Percentiles rank a stretch among this genome's conserved stretches.
Evolutionary conservation across 805 yeast species (phyloP).

Genomic region (Yamadazyma paraphyllophila): DNA sequence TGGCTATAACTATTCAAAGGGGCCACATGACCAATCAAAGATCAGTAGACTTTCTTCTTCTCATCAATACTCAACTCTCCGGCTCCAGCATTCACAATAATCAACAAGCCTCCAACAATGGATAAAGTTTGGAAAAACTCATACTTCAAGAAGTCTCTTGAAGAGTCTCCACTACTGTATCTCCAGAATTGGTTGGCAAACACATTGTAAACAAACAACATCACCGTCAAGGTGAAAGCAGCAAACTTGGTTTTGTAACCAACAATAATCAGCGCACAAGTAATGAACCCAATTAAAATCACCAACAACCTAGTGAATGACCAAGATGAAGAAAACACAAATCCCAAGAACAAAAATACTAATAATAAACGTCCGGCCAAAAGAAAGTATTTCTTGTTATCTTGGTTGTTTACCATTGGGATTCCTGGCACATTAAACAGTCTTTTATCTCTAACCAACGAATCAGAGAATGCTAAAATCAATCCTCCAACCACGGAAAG

Average conservation of each 20-base stretch:
- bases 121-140: slow-evolving; percentile 94
- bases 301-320: slow-evolving; percentile 60
- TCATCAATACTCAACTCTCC: slow-evolving; percentile 92
- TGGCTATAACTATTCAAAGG: neutral
- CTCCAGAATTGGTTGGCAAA: slow-evolving; percentile 88
- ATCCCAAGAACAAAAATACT: slow-evolving; percentile 80
- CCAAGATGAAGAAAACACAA: slow-evolving; percentile 75
- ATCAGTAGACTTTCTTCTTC: slow-evolving; percentile 83
- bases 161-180: slow-evolving; percentile 63
- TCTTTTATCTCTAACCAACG: slow-evolving; percentile 74
- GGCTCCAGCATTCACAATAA: slow-evolving; percentile 94
- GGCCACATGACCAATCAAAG: too few species aligned
- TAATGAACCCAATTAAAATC: slow-evolving; percentile 65
- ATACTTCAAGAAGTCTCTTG: slow-evolving; percentile 85
- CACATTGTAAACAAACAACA: slow-evolving; percentile 74
- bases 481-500: slow-evolving; percentile 91
- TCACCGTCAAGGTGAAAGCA: slow-evolving; percentile 66
- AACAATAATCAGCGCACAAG: slow-evolving; percentile 76
- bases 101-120: slow-evolving; percentile 88
- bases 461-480: slow-evolving; percentile 81
- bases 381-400: slow-evolving; percentile 75
- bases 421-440: slow-evolving; percentile 68
- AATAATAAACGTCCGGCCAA: slow-evolving; percentile 86
- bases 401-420: slow-evolving; percentile 68
- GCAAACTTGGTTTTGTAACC: slow-evolving; percentile 93